Conservation (phyloP, 495 filamentous ascomycete species). For the Penicillium taxi region DNA sequence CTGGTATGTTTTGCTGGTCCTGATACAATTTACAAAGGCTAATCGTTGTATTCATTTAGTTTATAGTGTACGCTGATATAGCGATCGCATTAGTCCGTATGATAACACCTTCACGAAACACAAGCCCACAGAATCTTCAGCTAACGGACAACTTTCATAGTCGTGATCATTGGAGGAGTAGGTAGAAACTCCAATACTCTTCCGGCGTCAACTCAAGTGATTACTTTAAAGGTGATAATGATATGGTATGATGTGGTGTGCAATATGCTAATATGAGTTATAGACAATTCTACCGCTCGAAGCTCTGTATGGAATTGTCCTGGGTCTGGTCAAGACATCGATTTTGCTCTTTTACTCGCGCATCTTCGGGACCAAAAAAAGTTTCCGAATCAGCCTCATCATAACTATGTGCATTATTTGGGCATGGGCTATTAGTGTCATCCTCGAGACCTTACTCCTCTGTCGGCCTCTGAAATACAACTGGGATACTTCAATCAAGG, state of each 20-base stretch:
- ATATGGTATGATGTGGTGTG: too few species aligned
- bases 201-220: background rate
- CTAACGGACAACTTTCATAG: background rate
- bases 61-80: background rate
- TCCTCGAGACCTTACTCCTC: constrained; percentile 1
- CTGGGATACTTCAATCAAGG: constrained; percentile 37
- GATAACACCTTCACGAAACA: background rate
- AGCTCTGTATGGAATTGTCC: constrained; percentile 7
- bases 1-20: background rate
- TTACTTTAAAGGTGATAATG: constrained; percentile 1
- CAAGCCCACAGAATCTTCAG: too few species aligned
- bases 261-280: too few species aligned
- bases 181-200: background rate
- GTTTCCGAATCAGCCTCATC: constrained; percentile 7
- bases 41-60: background rate
- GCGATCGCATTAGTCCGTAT: background rate
- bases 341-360: constrained; percentile 11
- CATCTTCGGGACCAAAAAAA: constrained; percentile 13
- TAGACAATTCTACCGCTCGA: constrained; percentile 5
- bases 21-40: background rate
- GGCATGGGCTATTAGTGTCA: background rate
- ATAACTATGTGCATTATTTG: background rate
- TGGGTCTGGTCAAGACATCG: constrained; percentile 13
- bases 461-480: constrained; percentile 15
- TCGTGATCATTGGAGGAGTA: background rate